phyloP scores from a whole-genome alignment of 2,329 filamentous ascomycete species.

The Colletotrichum limetticola region DNA sequence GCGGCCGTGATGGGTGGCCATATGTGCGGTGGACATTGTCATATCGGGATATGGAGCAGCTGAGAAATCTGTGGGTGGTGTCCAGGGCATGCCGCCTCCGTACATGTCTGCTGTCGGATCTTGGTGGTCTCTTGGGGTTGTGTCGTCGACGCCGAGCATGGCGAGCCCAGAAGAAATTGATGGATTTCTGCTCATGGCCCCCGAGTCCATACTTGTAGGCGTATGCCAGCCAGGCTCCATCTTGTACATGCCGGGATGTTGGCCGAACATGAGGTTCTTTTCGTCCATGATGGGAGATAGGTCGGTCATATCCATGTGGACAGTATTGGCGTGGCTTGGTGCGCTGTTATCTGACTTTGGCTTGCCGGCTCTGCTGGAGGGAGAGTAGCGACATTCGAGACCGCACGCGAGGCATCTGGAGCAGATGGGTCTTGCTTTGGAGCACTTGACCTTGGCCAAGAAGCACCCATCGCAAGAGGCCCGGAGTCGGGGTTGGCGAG shows the following conservation, averaged over 20 bases:
- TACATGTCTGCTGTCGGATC: conserved; percentile 47
- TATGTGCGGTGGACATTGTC: conserved; percentile 41
- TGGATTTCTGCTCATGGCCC: conserved; percentile 45
- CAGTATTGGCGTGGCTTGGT: conserved; percentile 36
- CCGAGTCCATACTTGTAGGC: conserved; percentile 46
- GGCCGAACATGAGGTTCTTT: conserved; percentile 44
- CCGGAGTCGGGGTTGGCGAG: conserved; percentile 54
- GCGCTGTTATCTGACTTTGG: conserved; percentile 51
- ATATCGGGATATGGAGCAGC: conserved; percentile 46
- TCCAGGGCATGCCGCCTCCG: conserved; percentile 51
- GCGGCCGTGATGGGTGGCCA: conserved; percentile 42
- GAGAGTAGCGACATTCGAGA: conserved; percentile 62
- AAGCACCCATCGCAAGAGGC: conserved; percentile 66
- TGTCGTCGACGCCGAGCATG: conserved; percentile 44
- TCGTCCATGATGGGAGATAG: conserved; percentile 41
- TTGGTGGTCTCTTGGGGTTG: conserved; percentile 34
- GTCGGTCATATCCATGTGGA: conserved; percentile 37
- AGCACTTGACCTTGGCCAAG: conserved; percentile 67
- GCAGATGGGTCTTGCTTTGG: conserved; percentile 63
- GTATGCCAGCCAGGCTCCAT: conserved; percentile 52
- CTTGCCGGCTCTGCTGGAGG: conserved; percentile 62
- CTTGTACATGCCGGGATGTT: conserved; percentile 46
- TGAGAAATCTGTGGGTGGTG: conserved; percentile 49
- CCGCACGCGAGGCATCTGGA: conserved; percentile 62
- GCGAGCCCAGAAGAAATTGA: conserved; percentile 48